Evolutionary conservation across 169 alveolate genomes (phyloP).

Genomic region (Fabrea salina): DNA sequence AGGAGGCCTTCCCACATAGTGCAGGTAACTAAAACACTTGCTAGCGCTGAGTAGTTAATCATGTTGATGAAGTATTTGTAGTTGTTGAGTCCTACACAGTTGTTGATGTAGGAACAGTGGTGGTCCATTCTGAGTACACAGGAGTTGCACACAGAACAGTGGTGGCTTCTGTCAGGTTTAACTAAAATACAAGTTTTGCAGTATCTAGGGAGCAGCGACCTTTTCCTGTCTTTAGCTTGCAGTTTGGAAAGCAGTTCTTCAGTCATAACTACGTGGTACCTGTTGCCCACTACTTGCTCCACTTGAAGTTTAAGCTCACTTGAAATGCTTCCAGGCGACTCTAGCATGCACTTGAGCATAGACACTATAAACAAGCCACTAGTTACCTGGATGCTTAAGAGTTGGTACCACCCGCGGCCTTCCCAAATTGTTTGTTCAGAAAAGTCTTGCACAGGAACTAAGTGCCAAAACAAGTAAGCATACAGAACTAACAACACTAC

Average conservation of each 20-base stretch:
- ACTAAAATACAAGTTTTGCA: slow-evolving; percentile 96
- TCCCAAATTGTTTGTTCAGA: background rate
- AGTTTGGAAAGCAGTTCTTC: background rate
- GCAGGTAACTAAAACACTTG: slow-evolving; percentile 49
- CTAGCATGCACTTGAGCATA: background rate
- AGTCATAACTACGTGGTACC: background rate
- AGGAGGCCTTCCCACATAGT: slow-evolving; percentile 32
- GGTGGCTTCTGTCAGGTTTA: slow-evolving; percentile 89
- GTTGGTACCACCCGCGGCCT: background rate
- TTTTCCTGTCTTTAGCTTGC: slow-evolving; percentile 5
- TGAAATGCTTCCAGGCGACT: slow-evolving; percentile 16
- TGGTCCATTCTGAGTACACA: slow-evolving; percentile 88
- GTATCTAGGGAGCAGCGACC: slow-evolving; percentile 66
- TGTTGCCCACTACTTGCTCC: background rate
- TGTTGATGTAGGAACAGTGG: slow-evolving; percentile 89
- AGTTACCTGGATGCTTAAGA: background rate
- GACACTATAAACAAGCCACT: background rate
- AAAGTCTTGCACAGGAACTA: background rate
- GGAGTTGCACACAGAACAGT: slow-evolving; percentile 86
- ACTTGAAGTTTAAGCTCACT: background rate
- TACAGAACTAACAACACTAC: background rate
- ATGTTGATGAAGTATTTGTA: slow-evolving; percentile 54
- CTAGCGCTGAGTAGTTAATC: slow-evolving; percentile 79
- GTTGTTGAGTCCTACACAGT: slow-evolving; percentile 83
- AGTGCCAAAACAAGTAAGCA: slow-evolving; percentile 17